Evolutionary conservation across 768 basidiomycete genomes (phyloP).

Genomic region (Collybiopsis confluens): DNA sequence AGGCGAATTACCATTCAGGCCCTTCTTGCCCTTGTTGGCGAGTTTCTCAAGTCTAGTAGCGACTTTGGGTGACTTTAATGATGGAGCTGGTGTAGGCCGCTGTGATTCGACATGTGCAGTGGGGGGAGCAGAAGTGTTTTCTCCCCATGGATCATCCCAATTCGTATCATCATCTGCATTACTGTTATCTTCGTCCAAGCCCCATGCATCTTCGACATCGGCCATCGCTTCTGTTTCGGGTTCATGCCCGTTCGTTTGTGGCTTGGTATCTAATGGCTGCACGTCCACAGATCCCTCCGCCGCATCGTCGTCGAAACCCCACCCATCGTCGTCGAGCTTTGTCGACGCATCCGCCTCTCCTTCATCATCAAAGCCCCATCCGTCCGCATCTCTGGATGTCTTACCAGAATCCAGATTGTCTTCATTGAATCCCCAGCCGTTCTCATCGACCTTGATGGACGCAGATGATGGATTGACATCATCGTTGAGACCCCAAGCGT

Average conservation of each 20-base stretch:
- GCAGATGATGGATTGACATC: conserved; percentile 23
- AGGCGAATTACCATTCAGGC: conserved; percentile 27
- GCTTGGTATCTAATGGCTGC: conserved; percentile 13
- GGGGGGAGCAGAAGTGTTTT: conserved; percentile 25
- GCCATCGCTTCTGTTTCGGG: conserved; percentile 36
- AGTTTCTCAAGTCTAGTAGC: conserved; percentile 58
- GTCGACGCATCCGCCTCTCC: background rate
- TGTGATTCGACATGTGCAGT: conserved; percentile 17
- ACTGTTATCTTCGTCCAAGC: conserved; percentile 53
- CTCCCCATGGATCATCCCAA: conserved; percentile 73
- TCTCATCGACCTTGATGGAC: conserved; percentile 30
- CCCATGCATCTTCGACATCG: conserved; percentile 62
- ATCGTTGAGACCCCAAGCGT: conserved; percentile 52
- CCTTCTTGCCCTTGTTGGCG: conserved; percentile 50
- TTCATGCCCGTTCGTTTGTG: conserved; percentile 10
- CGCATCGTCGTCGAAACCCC: conserved; percentile 19
- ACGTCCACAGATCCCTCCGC: conserved; percentile 30
- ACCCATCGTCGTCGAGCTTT: conserved; percentile 11
- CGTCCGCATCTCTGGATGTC: conserved; percentile 7
- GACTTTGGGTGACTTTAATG: conserved; percentile 39
- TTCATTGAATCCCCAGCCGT: conserved; percentile 53
- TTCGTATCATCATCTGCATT: conserved; percentile 35
- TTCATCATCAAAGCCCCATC: conserved; percentile 11
- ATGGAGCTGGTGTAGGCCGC: conserved; percentile 25
- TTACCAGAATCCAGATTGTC: conserved; percentile 29